These are phyloP conservation scores for Clonostachys byssicola DNA, from an alignment of 2,329 filamentous ascomycete genomes.

Conservation along the genomic window DNA sequence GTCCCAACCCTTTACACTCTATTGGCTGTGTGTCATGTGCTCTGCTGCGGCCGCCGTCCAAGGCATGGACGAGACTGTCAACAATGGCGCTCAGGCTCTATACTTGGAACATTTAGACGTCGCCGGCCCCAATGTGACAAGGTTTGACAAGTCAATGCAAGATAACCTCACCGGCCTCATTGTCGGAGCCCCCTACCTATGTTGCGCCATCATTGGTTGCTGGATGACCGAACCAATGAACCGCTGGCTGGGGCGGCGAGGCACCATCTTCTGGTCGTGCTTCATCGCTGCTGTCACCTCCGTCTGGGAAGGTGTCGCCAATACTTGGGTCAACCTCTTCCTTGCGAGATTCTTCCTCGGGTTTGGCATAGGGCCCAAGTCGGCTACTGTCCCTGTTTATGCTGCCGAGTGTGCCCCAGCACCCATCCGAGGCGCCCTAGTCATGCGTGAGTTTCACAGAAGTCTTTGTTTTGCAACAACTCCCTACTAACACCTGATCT, in stretches of 20 bases:
- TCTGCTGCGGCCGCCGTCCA: constrained; percentile 52
- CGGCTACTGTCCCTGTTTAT: constrained; percentile 25
- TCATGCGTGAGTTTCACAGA: constrained; percentile 14
- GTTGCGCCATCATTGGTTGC: constrained; percentile 33
- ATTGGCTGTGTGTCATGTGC: constrained; percentile 26
- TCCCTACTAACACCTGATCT: too few relatives aligned
- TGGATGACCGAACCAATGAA: constrained; percentile 42
- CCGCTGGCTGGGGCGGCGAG: constrained; percentile 56
- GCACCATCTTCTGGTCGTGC: constrained; percentile 61
- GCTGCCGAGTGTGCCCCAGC: constrained; percentile 29
- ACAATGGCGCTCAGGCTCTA: constrained; percentile 55
- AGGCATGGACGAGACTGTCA: constrained; percentile 63
- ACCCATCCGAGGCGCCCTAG: constrained; percentile 28
- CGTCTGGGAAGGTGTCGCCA: constrained; percentile 50
- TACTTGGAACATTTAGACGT: constrained; percentile 19
- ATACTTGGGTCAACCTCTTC: constrained; percentile 44
- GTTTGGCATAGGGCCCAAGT: constrained; percentile 29
- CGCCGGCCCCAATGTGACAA: constrained; percentile 9
- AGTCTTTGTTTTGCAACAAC: too few relatives aligned
- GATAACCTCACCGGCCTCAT: constrained; percentile 47
- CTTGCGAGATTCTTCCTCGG: constrained; percentile 25
- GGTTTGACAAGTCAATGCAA: constrained; percentile 16
- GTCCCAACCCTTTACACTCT: constrained; percentile 23
- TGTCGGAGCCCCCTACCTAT: constrained; percentile 51
- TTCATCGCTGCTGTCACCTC: constrained; percentile 42